Conservation (phyloP, 78 protist species). For the Mantamonas sphyraenae region DNA sequence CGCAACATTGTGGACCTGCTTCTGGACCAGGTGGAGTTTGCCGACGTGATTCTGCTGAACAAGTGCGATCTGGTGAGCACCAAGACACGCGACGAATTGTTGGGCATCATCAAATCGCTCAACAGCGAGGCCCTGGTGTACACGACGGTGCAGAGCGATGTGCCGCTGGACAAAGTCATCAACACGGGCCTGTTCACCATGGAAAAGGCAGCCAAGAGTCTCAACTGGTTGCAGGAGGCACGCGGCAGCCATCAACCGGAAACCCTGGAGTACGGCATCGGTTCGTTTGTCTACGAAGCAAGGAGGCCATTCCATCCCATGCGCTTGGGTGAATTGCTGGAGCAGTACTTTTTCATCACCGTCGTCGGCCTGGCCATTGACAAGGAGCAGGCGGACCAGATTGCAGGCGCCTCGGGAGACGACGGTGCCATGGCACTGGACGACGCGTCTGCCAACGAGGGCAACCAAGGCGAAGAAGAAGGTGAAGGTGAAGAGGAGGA, state of each 20-base stretch:
- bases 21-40: constrained; percentile 85
- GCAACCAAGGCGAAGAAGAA: not conserved
- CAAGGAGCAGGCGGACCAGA: not conserved
- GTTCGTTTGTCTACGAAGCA: constrained; percentile 50
- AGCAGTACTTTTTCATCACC: not conserved
- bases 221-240: constrained; percentile 65
- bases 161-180: constrained; percentile 35
- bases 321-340: constrained; percentile 2
- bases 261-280: constrained; percentile 71
- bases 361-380: not conserved
- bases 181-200: constrained; percentile 53
- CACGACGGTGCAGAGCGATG: constrained; percentile 13
- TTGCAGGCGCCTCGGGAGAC: not conserved
- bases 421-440: not conserved
- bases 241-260: constrained; percentile 59
- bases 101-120: constrained; percentile 2
- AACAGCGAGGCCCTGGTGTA: constrained; percentile 47
- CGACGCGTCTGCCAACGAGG: not conserved
- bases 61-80: constrained; percentile 18
- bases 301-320: constrained; percentile 83
- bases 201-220: constrained; percentile 31
- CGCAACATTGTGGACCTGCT: constrained; percentile 60
- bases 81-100: not conserved
- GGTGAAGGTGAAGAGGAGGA: not conserved
- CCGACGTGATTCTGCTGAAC: constrained; percentile 78